Evolutionary conservation across 2,329 filamentous ascomycete genomes (phyloP), one percentile per base, ranked within the genome.

Genomic region (Fusarium coffeatum): DNA sequence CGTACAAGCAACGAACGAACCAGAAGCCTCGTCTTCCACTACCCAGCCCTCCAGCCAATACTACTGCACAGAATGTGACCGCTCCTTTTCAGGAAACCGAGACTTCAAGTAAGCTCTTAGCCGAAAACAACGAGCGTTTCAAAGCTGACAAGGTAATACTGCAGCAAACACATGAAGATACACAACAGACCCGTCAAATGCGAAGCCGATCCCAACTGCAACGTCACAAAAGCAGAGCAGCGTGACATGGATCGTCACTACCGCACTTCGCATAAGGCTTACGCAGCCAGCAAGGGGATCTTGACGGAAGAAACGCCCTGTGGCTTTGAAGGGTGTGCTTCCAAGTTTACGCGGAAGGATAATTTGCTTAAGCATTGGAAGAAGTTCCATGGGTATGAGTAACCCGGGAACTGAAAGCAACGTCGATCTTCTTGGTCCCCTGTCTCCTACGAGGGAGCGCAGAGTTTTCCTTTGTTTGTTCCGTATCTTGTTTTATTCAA

Each of bases 181-280:
- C 74, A 76, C 15, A 22, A 62, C 5, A 73, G 45, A 23, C 74
- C 74, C 3, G 34, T 73, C 10, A 60, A 51, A 28, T 76, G 74
- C 42, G 15, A 72, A 47, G 74, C 71, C n/a, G 53, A 69, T 10
- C 23, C 27, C 6, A 28, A 20, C 20, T 76, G 74, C 30, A 27
- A 20, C 1, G 25, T 40, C 20, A 46, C 20, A 27, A 64, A 49
- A 18, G 73, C 74, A 32, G 70, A 76, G 23, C 51, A 69, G 32
- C 65, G 74, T 5, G 74, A 76, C 59, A 71, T 76, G 72, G 40
- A 73, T 23, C 66, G 74, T 16, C 74, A 76, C 48, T 76, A 76
- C 42, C 27, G 23, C n/a, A 53, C 6, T 13, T 28, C 42, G n/a
- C 74, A 76, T 18, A 57, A 23, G 27, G 20, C 15, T 3, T 72